Evolutionary conservation across 2,329 filamentous ascomycete species (phyloP), one percentile per base, ranked within the genome.

Genomic region (Colletotrichum sp.): DNA sequence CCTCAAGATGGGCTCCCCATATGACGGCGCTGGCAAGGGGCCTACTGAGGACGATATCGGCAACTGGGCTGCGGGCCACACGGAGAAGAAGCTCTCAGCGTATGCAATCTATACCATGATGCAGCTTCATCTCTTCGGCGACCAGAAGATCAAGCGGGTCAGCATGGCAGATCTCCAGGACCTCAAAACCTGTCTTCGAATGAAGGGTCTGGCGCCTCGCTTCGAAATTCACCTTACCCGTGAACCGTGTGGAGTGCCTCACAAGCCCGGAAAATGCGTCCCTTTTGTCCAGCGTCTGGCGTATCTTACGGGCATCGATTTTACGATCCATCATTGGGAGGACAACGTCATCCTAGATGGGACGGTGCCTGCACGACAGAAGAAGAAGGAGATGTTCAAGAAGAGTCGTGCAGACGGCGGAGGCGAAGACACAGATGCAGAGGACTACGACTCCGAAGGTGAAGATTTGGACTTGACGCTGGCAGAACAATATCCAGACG

Each of bases 71-170:
- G 83, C 82, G 0, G 80, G 83, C 0, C 86, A 87, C 26, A 83
- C 84, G 1, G 85, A 87, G 73, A 83, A 84, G 18, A 87, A 87
- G 71, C 81, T 87, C 0, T 83, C 85, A 0, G 79, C 82, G 0
- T 82, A 84, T 24, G 82, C 82, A 0, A 65, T 85, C 0, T 81
- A 80, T 9, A 67, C 80, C 0, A 75, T 85, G 0, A 78, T 86
- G 0, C 21, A 66, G 5, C 15, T 18, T 1, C 9, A 43, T 26
- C 28, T 21, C 1, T 52, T 56, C 2, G 10, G 52, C 16, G 15
- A 32, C 12, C 24, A 0, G 0, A 61, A 32, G 15, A 26, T 52
- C 4, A 52, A 52, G 6, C 43, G 48, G 0, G 5, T 66, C 8
- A 66, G 28, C 0, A 36, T 21, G 1, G 1, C 36, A 2, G 58